Percentiles rank a stretch among this genome's conserved stretches.
Evolutionary conservation across 2,329 filamentous ascomycete genomes (phyloP).

Genomic region (Myriangium duriaei): DNA sequence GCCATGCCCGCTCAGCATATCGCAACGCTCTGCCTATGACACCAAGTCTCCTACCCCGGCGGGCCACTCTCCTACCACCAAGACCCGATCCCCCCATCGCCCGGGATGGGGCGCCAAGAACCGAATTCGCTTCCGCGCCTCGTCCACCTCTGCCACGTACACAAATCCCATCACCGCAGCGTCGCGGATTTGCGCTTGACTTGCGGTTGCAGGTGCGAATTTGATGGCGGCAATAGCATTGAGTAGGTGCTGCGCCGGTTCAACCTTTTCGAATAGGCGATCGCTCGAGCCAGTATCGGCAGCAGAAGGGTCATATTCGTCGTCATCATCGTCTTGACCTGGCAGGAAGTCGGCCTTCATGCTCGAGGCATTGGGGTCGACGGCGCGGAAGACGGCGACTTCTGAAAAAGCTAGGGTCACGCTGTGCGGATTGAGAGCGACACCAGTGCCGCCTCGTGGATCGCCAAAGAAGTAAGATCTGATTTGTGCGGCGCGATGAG

Average conservation of each 20-base stretch:
- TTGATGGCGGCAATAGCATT: slow-evolving; percentile 80
- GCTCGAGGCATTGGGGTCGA: slow-evolving; percentile 12
- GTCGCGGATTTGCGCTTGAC: slow-evolving; percentile 60
- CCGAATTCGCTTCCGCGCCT: slow-evolving; percentile 66
- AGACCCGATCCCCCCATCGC: slow-evolving; percentile 61
- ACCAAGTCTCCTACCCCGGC: slow-evolving; percentile 71
- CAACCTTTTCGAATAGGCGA: slow-evolving; percentile 35
- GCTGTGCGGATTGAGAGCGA: slow-evolving; percentile 74
- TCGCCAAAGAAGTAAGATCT: slow-evolving; percentile 93
- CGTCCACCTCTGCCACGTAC: slow-evolving; percentile 85
- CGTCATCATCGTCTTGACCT: slow-evolving; percentile 36
- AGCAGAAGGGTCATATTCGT: slow-evolving; percentile 16
- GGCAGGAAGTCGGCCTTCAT: slow-evolving; percentile 23
- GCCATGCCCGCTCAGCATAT: no score
- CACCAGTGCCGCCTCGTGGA: slow-evolving; percentile 33
- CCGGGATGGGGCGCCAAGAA: slow-evolving; percentile 76
- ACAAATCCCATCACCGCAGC: slow-evolving; percentile 84
- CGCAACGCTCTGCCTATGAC: no score
- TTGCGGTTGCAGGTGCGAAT: slow-evolving; percentile 52
- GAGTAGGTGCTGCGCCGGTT: slow-evolving; percentile 55
- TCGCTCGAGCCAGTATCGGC: slow-evolving; percentile 6
- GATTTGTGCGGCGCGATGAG: slow-evolving; percentile 61
- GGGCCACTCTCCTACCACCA: slow-evolving; percentile 79
- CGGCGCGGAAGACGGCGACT: slow-evolving; percentile 49
- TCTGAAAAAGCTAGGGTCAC: slow-evolving; percentile 70